phyloP scores from a whole-genome alignment of 2,329 filamentous ascomycete genomes.

The Myotisia sp. region DNA sequence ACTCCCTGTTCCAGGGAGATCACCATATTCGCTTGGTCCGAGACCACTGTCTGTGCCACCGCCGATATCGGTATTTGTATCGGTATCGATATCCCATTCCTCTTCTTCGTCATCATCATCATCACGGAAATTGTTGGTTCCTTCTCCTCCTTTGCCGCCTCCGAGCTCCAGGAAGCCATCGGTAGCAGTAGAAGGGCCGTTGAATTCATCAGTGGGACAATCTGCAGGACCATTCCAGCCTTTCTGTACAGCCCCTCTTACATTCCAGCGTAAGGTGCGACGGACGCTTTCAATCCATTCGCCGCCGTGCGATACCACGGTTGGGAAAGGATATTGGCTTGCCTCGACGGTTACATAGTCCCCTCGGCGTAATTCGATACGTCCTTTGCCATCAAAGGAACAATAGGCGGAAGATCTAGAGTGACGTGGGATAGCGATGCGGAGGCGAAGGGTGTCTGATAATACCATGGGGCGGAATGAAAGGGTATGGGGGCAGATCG shows the following conservation, averaged over 20 bases:
- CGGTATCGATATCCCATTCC: constrained; percentile 92
- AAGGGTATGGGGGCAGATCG: constrained; percentile 92
- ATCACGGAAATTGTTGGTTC: constrained; percentile 17
- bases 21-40: constrained; percentile 53
- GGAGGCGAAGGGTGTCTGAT: constrained; percentile 83
- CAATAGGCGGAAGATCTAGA: constrained; percentile 91
- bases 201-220: constrained; percentile 17
- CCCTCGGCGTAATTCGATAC: constrained; percentile 79
- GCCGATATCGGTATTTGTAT: constrained; percentile 29
- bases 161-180: neutral
- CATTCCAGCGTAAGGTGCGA: constrained; percentile 88
- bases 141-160: constrained; percentile 8
- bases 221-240: constrained; percentile 47
- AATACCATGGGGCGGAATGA: constrained; percentile 97
- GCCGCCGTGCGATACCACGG: constrained; percentile 72
- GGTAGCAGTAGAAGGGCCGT: neutral
- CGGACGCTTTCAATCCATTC: constrained; percentile 98
- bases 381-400: constrained; percentile 92
- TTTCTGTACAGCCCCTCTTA: constrained; percentile 80
- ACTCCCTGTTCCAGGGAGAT: constrained; percentile 37
- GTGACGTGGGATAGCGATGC: constrained; percentile 69
- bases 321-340: constrained; percentile 92
- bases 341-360: constrained; percentile 95
- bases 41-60: constrained; percentile 33
- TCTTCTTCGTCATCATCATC: constrained; percentile 43